These are phyloP conservation scores for Cercophora newfieldiana DNA, from an alignment of 495 filamentous ascomycete species.

Conservation along the genomic window DNA sequence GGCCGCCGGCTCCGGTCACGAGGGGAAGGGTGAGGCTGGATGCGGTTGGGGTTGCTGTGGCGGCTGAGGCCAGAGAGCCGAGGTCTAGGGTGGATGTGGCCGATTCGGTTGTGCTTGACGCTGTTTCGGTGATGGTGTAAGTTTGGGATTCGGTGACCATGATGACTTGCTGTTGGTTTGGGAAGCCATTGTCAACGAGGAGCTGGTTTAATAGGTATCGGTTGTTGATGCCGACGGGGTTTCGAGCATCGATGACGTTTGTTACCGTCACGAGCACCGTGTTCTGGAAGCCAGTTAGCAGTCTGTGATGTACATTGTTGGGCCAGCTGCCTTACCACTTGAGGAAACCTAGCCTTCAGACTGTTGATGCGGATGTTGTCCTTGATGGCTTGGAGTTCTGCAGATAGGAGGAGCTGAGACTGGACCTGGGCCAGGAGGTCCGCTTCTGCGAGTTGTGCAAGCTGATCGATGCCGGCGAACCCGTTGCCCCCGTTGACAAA, in stretches of 20 bases:
- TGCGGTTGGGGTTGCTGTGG: not conserved
- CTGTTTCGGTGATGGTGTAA: slow-evolving; percentile 35
- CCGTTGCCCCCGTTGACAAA: slow-evolving; percentile 14
- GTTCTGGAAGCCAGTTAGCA: slow-evolving; percentile 26
- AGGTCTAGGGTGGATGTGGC: not conserved
- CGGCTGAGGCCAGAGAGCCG: not conserved
- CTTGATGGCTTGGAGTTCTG: slow-evolving; percentile 38
- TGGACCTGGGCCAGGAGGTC: slow-evolving; percentile 37
- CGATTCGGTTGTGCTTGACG: slow-evolving; percentile 7
- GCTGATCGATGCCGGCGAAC: slow-evolving; percentile 30
- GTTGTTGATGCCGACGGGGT: slow-evolving; percentile 25
- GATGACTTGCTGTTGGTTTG: slow-evolving; percentile 33
- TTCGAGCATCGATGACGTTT: slow-evolving; percentile 36
- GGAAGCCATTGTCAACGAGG: slow-evolving; percentile 36
- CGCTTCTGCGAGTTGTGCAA: slow-evolving; percentile 35
- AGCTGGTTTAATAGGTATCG: slow-evolving; percentile 39
- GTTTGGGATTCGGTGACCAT: slow-evolving; percentile 35
- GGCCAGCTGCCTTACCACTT: slow-evolving; percentile 32
- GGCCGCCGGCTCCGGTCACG: not conserved
- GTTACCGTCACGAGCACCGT: slow-evolving; percentile 38
- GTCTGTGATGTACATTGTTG: not conserved
- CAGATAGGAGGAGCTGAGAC: slow-evolving; percentile 34
- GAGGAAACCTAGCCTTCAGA: slow-evolving; percentile 34
- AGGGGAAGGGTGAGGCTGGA: not conserved
- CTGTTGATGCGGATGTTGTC: slow-evolving; percentile 42